Evolutionary conservation across 106 monocot species (phyloP).

Genomic region (Dioscorea dumetorum): DNA sequence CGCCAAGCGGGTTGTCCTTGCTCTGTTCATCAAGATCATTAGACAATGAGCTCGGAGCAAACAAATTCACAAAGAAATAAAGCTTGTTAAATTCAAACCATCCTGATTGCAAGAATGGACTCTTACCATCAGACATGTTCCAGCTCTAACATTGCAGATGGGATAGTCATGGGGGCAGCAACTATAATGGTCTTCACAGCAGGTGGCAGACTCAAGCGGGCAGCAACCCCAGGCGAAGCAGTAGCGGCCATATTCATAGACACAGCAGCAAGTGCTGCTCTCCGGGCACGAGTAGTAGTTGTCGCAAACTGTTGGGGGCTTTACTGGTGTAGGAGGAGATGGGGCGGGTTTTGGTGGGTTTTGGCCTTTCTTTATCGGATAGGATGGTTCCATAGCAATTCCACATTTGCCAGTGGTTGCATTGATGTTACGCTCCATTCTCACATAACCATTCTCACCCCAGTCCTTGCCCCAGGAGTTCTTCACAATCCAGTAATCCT

Average conservation of each 20-base stretch:
- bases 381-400: slow-evolving; percentile 58
- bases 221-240: slow-evolving; percentile 91
- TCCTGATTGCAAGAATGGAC: too few species aligned
- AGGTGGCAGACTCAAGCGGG: slow-evolving; percentile 59
- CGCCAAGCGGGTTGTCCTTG: slow-evolving; percentile 65
- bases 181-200: slow-evolving; percentile 73
- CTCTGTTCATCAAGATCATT: slow-evolving; percentile 28
- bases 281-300: slow-evolving; percentile 51
- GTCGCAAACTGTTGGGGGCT: slow-evolving; percentile 41
- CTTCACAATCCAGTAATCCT: slow-evolving; percentile 66
- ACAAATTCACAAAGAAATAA: too few species aligned
- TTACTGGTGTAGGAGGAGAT: slow-evolving; percentile 42
- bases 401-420: slow-evolving; percentile 50
- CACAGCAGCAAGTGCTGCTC: slow-evolving; percentile 81
- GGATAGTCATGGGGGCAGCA: slow-evolving; percentile 90
- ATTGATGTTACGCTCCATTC: slow-evolving; percentile 45
- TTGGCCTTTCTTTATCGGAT: slow-evolving; percentile 42
- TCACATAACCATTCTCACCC: slow-evolving; percentile 64
- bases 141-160: slow-evolving; percentile 41
- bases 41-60: too few species aligned
- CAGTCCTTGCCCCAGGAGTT: slow-evolving; percentile 62
- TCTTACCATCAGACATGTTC: slow-evolving; percentile 49
- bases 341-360: slow-evolving; percentile 71
- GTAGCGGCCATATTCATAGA: slow-evolving; percentile 31
- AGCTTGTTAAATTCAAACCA: too few species aligned